These are phyloP conservation scores for Russula vinacea DNA, from an alignment of 768 basidiomycete species.

Conservation along the genomic window DNA sequence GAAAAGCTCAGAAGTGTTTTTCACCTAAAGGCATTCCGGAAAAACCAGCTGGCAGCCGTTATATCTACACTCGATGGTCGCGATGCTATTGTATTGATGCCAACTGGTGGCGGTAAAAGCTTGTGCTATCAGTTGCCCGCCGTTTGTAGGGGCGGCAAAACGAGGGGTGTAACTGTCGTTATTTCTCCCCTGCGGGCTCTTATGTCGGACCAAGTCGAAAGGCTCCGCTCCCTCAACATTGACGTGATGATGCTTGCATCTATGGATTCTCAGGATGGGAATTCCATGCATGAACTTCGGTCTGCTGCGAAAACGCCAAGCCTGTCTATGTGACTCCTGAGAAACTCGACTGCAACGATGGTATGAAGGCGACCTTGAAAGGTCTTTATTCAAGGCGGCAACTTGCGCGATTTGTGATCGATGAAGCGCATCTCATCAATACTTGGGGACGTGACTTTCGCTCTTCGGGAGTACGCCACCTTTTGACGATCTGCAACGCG, in stretches of 20 bases:
- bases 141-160: slow-evolving; percentile 66
- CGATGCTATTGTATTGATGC: slow-evolving; percentile 95
- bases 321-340: slow-evolving; percentile 93
- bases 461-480: slow-evolving; percentile 35
- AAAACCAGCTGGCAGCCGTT: slow-evolving; percentile 85
- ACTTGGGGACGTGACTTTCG: slow-evolving; percentile 95
- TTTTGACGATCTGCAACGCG: background rate
- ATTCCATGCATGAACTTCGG: slow-evolving; percentile 44
- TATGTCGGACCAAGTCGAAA: slow-evolving; percentile 84
- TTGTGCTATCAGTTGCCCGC: slow-evolving; percentile 90
- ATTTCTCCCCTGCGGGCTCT: slow-evolving; percentile 85
- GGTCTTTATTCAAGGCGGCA: slow-evolving; percentile 53
- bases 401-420: slow-evolving; percentile 88
- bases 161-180: slow-evolving; percentile 82
- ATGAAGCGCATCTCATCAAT: slow-evolving; percentile 94
- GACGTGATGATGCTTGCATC: slow-evolving; percentile 52
- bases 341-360: slow-evolving; percentile 62
- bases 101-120: slow-evolving; percentile 92
- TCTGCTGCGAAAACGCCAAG: slow-evolving; percentile 49
- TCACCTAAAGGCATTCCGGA: slow-evolving; percentile 63
- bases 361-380: slow-evolving; percentile 53
- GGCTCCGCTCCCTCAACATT: slow-evolving; percentile 60
- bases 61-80: slow-evolving; percentile 70
- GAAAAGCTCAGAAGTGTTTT: slow-evolving; percentile 58
- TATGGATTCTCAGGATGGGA: slow-evolving; percentile 37